Base-by-base conservation (phyloP, 2,329 filamentous ascomycete species). In the Xylariomycetidae sp. region DNA sequence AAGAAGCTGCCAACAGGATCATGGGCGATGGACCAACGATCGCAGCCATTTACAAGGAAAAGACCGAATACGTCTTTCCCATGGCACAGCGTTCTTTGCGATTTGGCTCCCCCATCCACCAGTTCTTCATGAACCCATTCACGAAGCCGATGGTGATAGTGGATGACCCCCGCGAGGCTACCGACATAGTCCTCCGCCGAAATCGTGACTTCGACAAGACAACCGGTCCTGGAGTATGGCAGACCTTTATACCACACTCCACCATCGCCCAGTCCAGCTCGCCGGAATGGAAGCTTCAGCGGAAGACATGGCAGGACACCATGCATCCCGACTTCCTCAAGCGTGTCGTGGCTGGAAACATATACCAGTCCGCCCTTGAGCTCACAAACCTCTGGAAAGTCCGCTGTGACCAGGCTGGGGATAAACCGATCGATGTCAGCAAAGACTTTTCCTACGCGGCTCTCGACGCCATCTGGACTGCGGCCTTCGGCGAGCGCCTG, bases 281-380 rank as follows among this genome's bases (percentile, higher is more conserved):
- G 2, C 26, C 37, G 3, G 32, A 36, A 13, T 43, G 31, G 25
- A 42, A 32, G n/a, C 27, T 33, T 3, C 42, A 47, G 33, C 29
- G 33, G 12, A 41, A 38, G 27, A 28, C 24, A 2, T 44, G 41
- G 43, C 20, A 37, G 10, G 41, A 44, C 14, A 28, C 38, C 10
- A 46, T 48, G 41, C 23, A 38, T 9, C 38, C 43, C 2, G 43
- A 43, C 19, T 48, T 47, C 26, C 34, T 48, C 4, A 25, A 35
- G 3, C 23, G 35, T 2, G 42, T 42, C 3, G 37, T 43, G 10
- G 32, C 37, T 0, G 34, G 28, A 14, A 27, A 39, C 5, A 23
- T 47, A 5, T 43, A 47, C 22, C 23, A 19, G 3, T 36, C 40
- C 5, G 38, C 32, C 5, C 9, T 29, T 20, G 38, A 42, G 10